A percentile compares a stretch with the other conserved stretches of the same genome.
Evolutionary conservation across 805 yeast species (phyloP).

Genomic region (Ogataea siamensis): DNA sequence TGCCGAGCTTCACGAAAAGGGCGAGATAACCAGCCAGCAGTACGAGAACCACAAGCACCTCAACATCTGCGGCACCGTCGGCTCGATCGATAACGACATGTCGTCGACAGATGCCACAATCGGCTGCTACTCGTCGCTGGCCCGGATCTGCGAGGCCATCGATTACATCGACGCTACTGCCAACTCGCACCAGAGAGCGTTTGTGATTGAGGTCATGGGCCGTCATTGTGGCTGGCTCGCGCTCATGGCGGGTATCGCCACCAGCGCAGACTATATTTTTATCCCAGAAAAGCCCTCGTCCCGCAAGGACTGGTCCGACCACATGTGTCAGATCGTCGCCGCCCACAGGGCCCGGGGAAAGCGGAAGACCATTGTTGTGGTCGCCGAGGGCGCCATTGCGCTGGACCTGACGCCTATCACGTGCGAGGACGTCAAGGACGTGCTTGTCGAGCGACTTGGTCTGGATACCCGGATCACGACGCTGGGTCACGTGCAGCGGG

Average conservation of each 20-base stretch:
- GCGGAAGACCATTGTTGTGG: constrained; percentile 75
- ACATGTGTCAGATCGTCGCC: constrained; percentile 59
- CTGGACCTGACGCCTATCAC: constrained; percentile 66
- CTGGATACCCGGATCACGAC: constrained; percentile 88
- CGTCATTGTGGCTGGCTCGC: constrained; percentile 90
- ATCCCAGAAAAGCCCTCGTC: constrained; percentile 79
- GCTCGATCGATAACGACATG: constrained; percentile 85
- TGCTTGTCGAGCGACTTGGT: constrained; percentile 58
- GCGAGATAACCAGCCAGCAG: constrained; percentile 46
- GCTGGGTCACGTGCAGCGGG: constrained; percentile 97
- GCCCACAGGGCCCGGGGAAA: constrained; percentile 70
- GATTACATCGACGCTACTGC: constrained; percentile 87
- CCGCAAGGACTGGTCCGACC: constrained; percentile 61
- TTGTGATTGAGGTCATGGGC: constrained; percentile 86
- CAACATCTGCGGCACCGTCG: constrained; percentile 73
- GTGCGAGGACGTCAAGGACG: constrained; percentile 62
- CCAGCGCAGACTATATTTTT: constrained; percentile 77
- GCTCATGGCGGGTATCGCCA: constrained; percentile 74
- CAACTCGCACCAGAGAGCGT: constrained; percentile 77
- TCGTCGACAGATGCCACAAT: constrained; percentile 81
- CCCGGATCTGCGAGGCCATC: constrained; percentile 68
- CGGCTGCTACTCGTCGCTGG: constrained; percentile 78
- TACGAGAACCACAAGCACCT: constrained; percentile 50
- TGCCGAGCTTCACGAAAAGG: constrained; percentile 48
- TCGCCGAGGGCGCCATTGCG: constrained; percentile 82